Conservation (phyloP, 768 basidiomycete genomes). For the Phylloporus sp. region DNA sequence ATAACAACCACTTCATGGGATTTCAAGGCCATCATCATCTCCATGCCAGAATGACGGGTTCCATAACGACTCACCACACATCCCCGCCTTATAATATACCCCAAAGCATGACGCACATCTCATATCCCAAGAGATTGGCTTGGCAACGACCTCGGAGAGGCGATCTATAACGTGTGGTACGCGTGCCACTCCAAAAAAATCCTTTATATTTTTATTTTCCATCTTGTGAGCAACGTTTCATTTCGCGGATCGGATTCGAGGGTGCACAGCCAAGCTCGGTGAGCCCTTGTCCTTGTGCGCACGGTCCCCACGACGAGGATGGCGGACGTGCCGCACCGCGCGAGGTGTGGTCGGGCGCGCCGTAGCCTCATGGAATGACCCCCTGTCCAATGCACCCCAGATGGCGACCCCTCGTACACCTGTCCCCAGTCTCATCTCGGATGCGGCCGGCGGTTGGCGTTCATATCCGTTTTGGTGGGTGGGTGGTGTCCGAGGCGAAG, state of each 20-base stretch:
- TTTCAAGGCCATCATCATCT: background rate
- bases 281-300: background rate
- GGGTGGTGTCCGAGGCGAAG: constrained; percentile 19
- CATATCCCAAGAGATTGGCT: constrained; percentile 19
- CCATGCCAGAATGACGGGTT: background rate
- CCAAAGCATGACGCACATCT: constrained; percentile 19
- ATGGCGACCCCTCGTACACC: background rate
- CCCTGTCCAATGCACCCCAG: constrained; percentile 9
- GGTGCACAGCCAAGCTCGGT: constrained; percentile 21
- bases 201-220: background rate
- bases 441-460: constrained; percentile 3
- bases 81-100: constrained; percentile 10
- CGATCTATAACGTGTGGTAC: constrained; percentile 14
- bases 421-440: background rate
- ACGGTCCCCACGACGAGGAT: background rate
- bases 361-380: constrained; percentile 17
- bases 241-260: constrained; percentile 23
- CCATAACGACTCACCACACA: background rate
- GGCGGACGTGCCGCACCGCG: too few relatives aligned
- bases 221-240: constrained; percentile 14
- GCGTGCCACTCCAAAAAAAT: constrained; percentile 3
- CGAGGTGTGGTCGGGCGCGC: constrained; percentile 6
- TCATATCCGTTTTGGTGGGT: constrained; percentile 4
- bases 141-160: background rate
- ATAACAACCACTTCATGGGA: background rate